phyloP scores from a whole-genome alignment of 2,329 filamentous ascomycete genomes.

The Colletotrichum navitas region DNA sequence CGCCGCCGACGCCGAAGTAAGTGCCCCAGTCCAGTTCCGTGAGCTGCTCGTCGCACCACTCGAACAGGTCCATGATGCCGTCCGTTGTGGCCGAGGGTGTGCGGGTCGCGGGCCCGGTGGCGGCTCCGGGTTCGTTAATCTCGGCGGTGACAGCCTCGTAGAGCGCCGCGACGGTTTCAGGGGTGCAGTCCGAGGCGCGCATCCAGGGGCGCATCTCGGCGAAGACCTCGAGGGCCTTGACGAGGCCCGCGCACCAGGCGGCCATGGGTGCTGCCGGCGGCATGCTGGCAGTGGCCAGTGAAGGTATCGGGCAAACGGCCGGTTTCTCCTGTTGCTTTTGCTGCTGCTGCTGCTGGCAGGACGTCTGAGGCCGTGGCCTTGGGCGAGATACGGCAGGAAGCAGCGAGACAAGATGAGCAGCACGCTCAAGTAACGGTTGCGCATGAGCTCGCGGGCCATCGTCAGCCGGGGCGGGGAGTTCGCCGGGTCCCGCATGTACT shows the following conservation, averaged over 20 bases:
- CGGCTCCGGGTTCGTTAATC: conserved; percentile 37
- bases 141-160: conserved; percentile 46
- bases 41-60: conserved; percentile 48
- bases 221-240: conserved; percentile 46
- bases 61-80: conserved; percentile 46
- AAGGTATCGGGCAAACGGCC: background rate
- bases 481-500: conserved; percentile 43
- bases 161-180: conserved; percentile 47
- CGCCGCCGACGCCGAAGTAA: conserved; percentile 40
- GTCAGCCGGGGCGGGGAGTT: conserved; percentile 46
- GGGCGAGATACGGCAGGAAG: conserved; percentile 45
- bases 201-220: conserved; percentile 49
- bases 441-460: conserved; percentile 48
- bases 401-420: conserved; percentile 47
- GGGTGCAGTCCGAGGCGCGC: conserved; percentile 46
- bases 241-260: conserved; percentile 45
- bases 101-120: conserved; percentile 33
- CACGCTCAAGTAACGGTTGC: conserved; percentile 49
- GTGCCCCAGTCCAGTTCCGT: conserved; percentile 47
- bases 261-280: conserved; percentile 13
- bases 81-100: conserved; percentile 46
- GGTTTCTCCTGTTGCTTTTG: background rate
- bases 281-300: background rate
- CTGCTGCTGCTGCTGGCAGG: background rate
- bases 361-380: conserved; percentile 39